These are phyloP conservation scores for Trichoderma gracile DNA, from an alignment of 2,329 filamentous ascomycete species.

Conservation along the genomic window DNA sequence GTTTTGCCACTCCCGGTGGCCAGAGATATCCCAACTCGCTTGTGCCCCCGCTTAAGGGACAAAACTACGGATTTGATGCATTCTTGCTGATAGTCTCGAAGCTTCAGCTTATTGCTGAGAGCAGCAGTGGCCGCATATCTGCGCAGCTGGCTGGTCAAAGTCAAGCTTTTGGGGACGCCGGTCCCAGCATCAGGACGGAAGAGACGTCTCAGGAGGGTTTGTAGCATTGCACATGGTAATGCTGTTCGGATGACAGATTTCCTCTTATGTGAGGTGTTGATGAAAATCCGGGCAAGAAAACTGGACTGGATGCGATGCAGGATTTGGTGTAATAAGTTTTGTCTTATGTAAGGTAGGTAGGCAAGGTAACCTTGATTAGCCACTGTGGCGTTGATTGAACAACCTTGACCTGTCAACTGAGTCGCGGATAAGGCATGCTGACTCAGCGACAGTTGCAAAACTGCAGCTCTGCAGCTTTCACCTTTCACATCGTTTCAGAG, in stretches of 20 bases:
- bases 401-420: background rate
- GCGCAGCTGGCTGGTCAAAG: constrained; percentile 4
- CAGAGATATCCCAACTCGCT: constrained; percentile 78
- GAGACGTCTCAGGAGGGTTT: constrained; percentile 34
- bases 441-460: constrained; percentile 8
- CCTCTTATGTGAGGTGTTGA: background rate
- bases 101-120: constrained; percentile 48
- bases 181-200: constrained; percentile 29
- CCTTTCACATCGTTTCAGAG: too few species aligned
- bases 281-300: constrained; percentile 11
- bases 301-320: background rate
- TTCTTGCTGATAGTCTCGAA: constrained; percentile 87
- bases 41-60: constrained; percentile 69
- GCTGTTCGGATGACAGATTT: background rate
- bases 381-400: constrained; percentile 18
- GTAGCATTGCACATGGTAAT: constrained; percentile 44
- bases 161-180: constrained; percentile 19
- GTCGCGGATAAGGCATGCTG: too few species aligned
- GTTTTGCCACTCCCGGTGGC: constrained; percentile 91
- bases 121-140: constrained; percentile 31
- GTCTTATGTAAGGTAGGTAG: background rate
- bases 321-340: constrained; percentile 17
- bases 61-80: constrained; percentile 79
- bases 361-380: background rate
- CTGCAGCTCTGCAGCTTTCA: background rate